Conservation (phyloP, 2,329 filamentous ascomycete genomes). For the Epichloe gansuensis region DNA sequence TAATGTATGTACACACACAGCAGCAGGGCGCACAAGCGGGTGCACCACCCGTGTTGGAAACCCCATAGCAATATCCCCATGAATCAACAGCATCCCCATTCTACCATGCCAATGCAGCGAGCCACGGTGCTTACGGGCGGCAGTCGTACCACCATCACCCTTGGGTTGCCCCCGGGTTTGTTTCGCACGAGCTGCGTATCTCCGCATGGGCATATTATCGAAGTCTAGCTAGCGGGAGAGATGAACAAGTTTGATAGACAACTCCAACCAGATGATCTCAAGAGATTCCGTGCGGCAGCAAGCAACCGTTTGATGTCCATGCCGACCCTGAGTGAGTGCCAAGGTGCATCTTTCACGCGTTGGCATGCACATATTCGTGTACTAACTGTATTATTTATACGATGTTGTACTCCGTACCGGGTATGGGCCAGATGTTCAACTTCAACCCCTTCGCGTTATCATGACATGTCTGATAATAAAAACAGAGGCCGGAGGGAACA, state of each 20-base stretch:
- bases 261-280: too few species aligned
- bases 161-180: background rate
- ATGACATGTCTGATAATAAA: too few species aligned
- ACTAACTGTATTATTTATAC: too few species aligned
- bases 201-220: background rate
- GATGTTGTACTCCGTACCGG: too few species aligned
- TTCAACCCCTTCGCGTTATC: too few species aligned
- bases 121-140: background rate
- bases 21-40: too few species aligned
- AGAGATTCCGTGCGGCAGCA: background rate
- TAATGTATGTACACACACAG: too few species aligned
- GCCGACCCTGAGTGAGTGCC: background rate
- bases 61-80: conserved; percentile 1
- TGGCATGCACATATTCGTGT: background rate
- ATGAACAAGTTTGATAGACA: too few species aligned
- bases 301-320: background rate
- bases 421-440: too few species aligned
- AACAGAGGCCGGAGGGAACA: too few species aligned
- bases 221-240: too few species aligned
- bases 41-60: background rate
- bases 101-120: background rate
- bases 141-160: background rate
- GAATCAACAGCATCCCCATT: conserved; percentile 1
- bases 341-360: background rate
- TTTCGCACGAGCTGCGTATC: background rate